Evolutionary conservation across 2,329 filamentous ascomycete species (phyloP).

Genomic region (Fusarium verticillioides): DNA sequence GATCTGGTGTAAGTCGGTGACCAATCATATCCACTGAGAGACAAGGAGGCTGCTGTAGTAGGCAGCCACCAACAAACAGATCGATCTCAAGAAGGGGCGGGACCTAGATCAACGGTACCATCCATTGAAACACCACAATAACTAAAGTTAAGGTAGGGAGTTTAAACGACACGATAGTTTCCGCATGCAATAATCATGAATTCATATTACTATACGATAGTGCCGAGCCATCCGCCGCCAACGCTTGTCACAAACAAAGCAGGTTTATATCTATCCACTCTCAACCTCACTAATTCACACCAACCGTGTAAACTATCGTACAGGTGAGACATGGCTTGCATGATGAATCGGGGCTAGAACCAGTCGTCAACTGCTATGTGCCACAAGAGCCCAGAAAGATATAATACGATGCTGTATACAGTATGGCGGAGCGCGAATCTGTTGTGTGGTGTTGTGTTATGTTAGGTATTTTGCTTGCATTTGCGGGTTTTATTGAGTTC

Average conservation of each 20-base stretch:
- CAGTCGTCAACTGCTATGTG: slow-evolving; percentile 28
- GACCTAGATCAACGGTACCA: slow-evolving; percentile 23
- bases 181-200: slow-evolving; percentile 19
- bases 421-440: slow-evolving; percentile 11
- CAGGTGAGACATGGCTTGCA: slow-evolving; percentile 43
- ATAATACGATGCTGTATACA: slow-evolving; percentile 13
- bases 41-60: slow-evolving; percentile 19
- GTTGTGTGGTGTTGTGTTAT: neutral
- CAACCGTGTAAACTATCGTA: slow-evolving; percentile 13
- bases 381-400: slow-evolving; percentile 22
- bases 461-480: slow-evolving; percentile 11
- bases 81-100: slow-evolving; percentile 33
- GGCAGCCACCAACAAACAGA: slow-evolving; percentile 32
- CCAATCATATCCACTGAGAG: slow-evolving; percentile 29
- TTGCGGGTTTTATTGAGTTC: slow-evolving; percentile 11
- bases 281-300: slow-evolving; percentile 3
- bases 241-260: slow-evolving; percentile 16
- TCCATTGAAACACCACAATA: slow-evolving; percentile 19
- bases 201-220: slow-evolving; percentile 14
- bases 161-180: slow-evolving; percentile 23
- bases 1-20: slow-evolving; percentile 29
- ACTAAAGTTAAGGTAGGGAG: neutral
- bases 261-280: slow-evolving; percentile 1
- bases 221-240: slow-evolving; percentile 27
- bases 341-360: slow-evolving; percentile 32